Conservation (phyloP, 129 eudicot genomes). For the Heracleum sosnowskyi region DNA sequence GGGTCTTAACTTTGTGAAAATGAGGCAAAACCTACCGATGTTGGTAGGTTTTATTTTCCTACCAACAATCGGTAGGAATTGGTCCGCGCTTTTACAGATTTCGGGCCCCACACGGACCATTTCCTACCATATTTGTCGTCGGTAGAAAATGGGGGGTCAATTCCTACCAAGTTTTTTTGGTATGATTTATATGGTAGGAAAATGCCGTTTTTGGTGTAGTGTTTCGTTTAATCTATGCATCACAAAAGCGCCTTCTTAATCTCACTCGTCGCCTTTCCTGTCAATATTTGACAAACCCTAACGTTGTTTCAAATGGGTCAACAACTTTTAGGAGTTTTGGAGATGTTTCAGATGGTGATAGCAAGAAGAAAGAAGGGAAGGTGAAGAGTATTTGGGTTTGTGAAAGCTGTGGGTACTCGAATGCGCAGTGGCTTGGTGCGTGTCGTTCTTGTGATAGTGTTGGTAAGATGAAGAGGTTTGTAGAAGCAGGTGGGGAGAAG, state of each 20-base stretch:
- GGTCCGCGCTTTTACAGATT: too few relatives aligned
- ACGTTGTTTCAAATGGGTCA: constrained; percentile 7
- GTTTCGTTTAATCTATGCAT: constrained; percentile 26
- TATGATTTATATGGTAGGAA: too few relatives aligned
- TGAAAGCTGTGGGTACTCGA: constrained; percentile 54
- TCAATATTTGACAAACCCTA: constrained; percentile 23
- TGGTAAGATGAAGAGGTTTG: constrained; percentile 48
- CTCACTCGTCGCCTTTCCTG: not conserved
- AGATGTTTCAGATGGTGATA: constrained; percentile 7
- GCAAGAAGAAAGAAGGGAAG: constrained; percentile 35
- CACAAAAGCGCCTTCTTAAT: constrained; percentile 13
- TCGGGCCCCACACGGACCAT: too few relatives aligned
- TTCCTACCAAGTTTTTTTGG: too few relatives aligned
- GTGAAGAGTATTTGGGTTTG: constrained; percentile 53
- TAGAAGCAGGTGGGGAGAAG: constrained; percentile 20
- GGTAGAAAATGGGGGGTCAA: too few relatives aligned
- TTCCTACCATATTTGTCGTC: too few relatives aligned
- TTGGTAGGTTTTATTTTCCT: too few relatives aligned
- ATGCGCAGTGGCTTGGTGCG: constrained; percentile 94
- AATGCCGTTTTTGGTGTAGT: too few relatives aligned
- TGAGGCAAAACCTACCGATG: too few relatives aligned
- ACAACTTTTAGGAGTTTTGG: constrained; percentile 6
- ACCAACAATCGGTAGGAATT: too few relatives aligned
- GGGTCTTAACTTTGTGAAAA: too few relatives aligned
- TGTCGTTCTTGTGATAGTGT: constrained; percentile 45